A percentile compares a stretch with the other conserved stretches of the same genome.
Conservation (phyloP, 148 eudicot species). For the Fagopyrum homotropicum region DNA sequence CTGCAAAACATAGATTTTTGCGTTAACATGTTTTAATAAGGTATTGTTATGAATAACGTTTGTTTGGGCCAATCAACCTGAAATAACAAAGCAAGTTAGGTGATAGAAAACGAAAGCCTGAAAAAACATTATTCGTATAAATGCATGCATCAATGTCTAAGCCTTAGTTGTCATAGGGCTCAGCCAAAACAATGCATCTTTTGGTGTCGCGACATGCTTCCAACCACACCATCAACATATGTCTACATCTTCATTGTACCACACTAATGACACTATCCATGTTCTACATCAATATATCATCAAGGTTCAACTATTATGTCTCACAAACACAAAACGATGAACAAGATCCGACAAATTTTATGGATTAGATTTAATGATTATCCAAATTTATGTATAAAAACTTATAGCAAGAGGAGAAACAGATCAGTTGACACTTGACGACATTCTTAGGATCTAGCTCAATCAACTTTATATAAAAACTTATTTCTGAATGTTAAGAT, state of each 20-base stretch:
- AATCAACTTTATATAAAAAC: no score
- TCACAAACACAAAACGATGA: no score
- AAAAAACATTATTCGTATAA: neutral
- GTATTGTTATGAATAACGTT: neutral
- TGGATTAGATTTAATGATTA: no score
- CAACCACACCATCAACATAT: neutral
- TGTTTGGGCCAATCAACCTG: neutral
- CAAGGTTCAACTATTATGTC: neutral
- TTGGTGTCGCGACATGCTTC: slow-evolving; percentile 2
- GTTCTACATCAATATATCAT: neutral
- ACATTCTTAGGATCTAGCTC: no score
- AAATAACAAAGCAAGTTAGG: neutral
- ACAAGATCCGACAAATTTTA: no score
- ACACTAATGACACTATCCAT: neutral
- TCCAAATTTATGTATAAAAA: no score
- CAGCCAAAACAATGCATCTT: slow-evolving; percentile 8
- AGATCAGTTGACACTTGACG: no score
- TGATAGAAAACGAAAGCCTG: slow-evolving; percentile 2
- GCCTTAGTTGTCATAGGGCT: neutral
- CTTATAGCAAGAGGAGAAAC: no score
- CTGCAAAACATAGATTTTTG: neutral
- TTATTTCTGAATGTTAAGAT: no score
- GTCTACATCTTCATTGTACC: neutral
- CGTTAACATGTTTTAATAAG: neutral
- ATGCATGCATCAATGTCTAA: neutral